Evolutionary conservation across 148 eudicot genomes (phyloP), one percentile per base, ranked within the genome.

Genomic region (Euryodendron excelsum): DNA sequence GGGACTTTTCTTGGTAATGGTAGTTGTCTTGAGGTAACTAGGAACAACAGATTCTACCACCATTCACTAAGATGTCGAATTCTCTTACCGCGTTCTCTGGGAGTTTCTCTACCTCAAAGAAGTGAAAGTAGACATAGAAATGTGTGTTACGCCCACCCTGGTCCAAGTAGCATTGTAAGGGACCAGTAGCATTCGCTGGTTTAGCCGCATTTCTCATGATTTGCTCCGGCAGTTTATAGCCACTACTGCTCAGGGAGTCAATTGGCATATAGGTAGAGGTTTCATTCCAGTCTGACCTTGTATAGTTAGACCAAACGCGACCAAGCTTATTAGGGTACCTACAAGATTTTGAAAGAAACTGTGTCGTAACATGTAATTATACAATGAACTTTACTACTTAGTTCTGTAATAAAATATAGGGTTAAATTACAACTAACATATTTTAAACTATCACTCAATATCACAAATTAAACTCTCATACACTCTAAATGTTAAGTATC

Each of bases 61-160:
- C 81, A 62, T 87, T 87, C 17, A 84, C 3, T 31, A 47, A 75
- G 30, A 89, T 71, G 53, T 78, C 44, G 66, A 89, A 84, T 76
- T 81, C 82, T 78, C 90, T 76, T 10, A 34, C 30, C 52, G 80
- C 78, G 45, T 82, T 76, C 27, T 11, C 33, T 20, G 2, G 3
- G 13, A 61, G 30, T 20, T 1, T 45, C 34, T 66, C 74, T 41
- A 87, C 18, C 72, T 89, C 88, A 60, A 87, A 84, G 77, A 89
- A 77, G 76, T 89, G 77, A 69, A 83, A 10, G 84, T 72, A 89
- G 15, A 77, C 27, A n/a, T 76, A 76, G 45, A 72, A 73, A 7
- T 76, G 25, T 44, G 55, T 13, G n/a, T 1, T 3, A 27, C 0
- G 0, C 13, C 55, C 53, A 1, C 73, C 73, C 30, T 45, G 21